phyloP scores from a whole-genome alignment of 805 yeast genomes.

The Starmerella bacillaris region DNA sequence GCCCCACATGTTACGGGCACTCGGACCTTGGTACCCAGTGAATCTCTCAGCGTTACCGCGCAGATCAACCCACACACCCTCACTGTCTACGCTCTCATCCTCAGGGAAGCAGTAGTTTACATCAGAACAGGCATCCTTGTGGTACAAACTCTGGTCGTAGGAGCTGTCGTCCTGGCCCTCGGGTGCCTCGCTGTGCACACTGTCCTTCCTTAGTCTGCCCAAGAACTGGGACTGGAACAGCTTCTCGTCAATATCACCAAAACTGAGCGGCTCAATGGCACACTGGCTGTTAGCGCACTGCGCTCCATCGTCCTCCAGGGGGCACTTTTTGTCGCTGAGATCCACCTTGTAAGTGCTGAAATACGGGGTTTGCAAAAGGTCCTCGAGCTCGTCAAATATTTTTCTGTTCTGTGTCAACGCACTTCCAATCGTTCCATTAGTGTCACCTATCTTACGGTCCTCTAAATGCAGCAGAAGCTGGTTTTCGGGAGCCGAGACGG shows the following conservation, averaged over 20 bases:
- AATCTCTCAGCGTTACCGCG: conserved; percentile 84
- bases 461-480: conserved; percentile 9
- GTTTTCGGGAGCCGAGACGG: conserved; percentile 11
- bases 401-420: conserved; percentile 35
- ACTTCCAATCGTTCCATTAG: conserved; percentile 22
- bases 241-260: conserved; percentile 53
- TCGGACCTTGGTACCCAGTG: conserved; percentile 90
- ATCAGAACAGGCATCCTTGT: conserved; percentile 1
- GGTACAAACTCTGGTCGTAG: conserved; percentile 12
- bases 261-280: conserved; percentile 62
- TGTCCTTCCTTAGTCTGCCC: conserved; percentile 31
- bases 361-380: conserved; percentile 54
- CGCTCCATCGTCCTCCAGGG: conserved; percentile 63
- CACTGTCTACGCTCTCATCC: conserved; percentile 23
- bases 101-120: conserved; percentile 27
- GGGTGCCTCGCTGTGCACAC: conserved; percentile 19
- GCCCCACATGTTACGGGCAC: conserved; percentile 81
- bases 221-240: conserved; percentile 53
- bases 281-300: conserved; percentile 76
- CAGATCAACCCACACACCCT: conserved; percentile 61
- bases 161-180: conserved; percentile 15
- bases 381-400: conserved; percentile 38
- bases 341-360: conserved; percentile 78
- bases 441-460: conserved; percentile 12
- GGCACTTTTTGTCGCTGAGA: conserved; percentile 51